Base-by-base conservation (phyloP, 306 rosid genomes). In the Rosa lucieae region DNA sequence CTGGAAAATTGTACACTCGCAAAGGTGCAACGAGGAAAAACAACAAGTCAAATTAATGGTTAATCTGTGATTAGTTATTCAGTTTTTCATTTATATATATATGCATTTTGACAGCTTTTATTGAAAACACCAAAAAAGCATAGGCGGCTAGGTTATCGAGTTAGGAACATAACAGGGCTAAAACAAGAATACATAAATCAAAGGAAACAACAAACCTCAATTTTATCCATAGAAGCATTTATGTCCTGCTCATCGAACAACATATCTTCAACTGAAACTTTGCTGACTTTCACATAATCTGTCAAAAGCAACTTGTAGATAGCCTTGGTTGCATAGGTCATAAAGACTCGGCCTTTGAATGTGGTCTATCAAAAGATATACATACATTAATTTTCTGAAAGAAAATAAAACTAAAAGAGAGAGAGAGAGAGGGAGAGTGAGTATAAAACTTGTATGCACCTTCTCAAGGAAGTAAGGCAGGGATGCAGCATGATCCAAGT, bases 261-360 rank as follows among this genome's bases (percentile, higher is more conserved):
- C 97, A 92, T 92, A 77, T 94, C 99, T 83, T 94, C 97, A 59
- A 94, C 89, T 29, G 99, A 91, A 72, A 94, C 88, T 81, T 94
- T 94, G 80, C 99, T 94, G 84, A 94, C 99, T 91, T 92, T 94
- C 35, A 94, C 90, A 67, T 78, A 94, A 85, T 94, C 99, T 0
- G 97, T 89, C 79, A 94, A 76, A 75, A 94, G 90, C 80, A 94
- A 77, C 85, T 92, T 92, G 89, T 92, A 92, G 83, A 94, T 94
- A 14, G 97, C 97, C 75, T 95, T 95, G 26, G 98, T 95, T 0
- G 99, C 97, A 67, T 95, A 95, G 17, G 99, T 95, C 99, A 95
- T 95, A 80, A 95, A 94, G 1, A 94, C 99, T 3, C 97, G 89
- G 35, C 99, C 99, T 75, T 75, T 78, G 93, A 94, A 94, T 8